Percentiles rank a stretch among this genome's conserved stretches.
These are phyloP conservation scores for Rhizophora apiculata DNA, from an alignment of 345 rosid genomes.

Conservation along the genomic window DNA sequence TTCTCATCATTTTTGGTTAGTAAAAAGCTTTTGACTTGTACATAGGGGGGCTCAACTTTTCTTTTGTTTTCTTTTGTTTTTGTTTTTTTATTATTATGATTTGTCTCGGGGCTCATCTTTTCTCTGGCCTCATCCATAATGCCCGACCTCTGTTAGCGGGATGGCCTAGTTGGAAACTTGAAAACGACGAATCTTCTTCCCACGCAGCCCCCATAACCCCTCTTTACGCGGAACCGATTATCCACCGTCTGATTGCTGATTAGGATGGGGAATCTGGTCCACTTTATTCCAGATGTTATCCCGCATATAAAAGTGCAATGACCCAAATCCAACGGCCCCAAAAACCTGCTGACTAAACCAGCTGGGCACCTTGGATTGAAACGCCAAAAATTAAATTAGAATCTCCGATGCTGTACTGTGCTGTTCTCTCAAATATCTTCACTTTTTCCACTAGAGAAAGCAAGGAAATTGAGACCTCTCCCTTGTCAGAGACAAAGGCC, in stretches of 20 bases:
- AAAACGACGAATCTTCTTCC: slow-evolving; percentile 9
- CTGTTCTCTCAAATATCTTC: not conserved
- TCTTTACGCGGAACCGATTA: not conserved
- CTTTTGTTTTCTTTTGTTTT: no score
- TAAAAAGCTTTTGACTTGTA: no score
- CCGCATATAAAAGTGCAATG: slow-evolving; percentile 1
- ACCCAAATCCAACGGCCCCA: slow-evolving; percentile 32
- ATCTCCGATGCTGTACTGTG: not conserved
- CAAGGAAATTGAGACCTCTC: not conserved
- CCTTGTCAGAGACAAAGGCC: no score
- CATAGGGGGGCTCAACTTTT: no score
- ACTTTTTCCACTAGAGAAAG: not conserved
- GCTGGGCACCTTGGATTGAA: slow-evolving; percentile 18
- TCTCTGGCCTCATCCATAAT: no score
- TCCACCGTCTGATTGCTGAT: slow-evolving; percentile 28
- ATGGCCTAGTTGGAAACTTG: slow-evolving; percentile 17
- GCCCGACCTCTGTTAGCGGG: not conserved
- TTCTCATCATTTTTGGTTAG: no score
- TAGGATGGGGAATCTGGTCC: slow-evolving; percentile 29
- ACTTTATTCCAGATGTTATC: slow-evolving; percentile 16
- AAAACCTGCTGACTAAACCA: slow-evolving; percentile 11
- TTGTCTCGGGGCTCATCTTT: no score
- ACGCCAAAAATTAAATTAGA: slow-evolving; percentile 6
- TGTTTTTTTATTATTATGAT: no score
- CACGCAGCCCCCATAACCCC: slow-evolving; percentile 13